Evolutionary conservation across 805 yeast species (phyloP).

Genomic region (Tetrapisispora iriomotensis): DNA sequence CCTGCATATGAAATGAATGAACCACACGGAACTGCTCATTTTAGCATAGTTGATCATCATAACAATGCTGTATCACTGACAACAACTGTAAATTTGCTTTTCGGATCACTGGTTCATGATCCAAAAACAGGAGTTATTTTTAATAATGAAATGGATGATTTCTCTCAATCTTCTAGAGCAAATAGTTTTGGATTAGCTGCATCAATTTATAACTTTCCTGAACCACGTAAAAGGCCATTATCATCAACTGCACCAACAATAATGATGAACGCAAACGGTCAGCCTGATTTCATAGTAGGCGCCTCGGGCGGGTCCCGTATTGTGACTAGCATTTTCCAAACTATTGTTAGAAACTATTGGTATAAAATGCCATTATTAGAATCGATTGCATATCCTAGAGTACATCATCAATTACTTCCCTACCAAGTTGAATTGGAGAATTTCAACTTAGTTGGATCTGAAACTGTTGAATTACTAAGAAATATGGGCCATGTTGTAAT

Average conservation of each 20-base stretch:
- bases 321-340: conserved; percentile 73
- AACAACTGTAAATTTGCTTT: conserved; percentile 73
- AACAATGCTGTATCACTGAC: conserved; percentile 82
- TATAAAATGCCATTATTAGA: conserved; percentile 51
- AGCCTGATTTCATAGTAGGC: conserved; percentile 64
- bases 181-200: conserved; percentile 80
- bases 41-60: conserved; percentile 63
- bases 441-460: conserved; percentile 34
- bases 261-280: conserved; percentile 37
- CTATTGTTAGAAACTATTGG: conserved; percentile 56
- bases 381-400: conserved; percentile 66
- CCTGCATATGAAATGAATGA: conserved; percentile 71
- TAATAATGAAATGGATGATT: conserved; percentile 93
- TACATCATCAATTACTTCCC: conserved; percentile 87
- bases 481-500: conserved; percentile 42
- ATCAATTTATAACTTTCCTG: conserved; percentile 66
- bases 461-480: conserved; percentile 30
- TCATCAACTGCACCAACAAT: conserved; percentile 78
- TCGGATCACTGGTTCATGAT: conserved; percentile 80
- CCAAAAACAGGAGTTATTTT: conserved; percentile 70
- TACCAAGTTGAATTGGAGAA: conserved; percentile 52
- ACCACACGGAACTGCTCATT: conserved; percentile 88
- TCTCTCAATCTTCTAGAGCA: conserved; percentile 55
- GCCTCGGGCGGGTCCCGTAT: conserved; percentile 94
- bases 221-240: conserved; percentile 72